Conservation (phyloP, 2,329 filamentous ascomycete species). For the Hypoxylon sp. region DNA sequence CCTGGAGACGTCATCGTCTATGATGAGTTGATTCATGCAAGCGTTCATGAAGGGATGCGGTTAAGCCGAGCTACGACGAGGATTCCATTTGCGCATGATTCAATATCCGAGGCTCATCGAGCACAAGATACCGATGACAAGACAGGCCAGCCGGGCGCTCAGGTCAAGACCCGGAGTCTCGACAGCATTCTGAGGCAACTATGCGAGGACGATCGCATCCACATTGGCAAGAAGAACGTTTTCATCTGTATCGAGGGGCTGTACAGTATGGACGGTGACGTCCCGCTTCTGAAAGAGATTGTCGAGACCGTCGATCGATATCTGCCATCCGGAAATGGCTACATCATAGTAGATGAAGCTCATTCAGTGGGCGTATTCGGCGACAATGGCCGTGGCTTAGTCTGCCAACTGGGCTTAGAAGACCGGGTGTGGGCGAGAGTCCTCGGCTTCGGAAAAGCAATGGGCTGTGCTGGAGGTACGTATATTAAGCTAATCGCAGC, state of each 20-base stretch:
- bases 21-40: constrained; percentile 83
- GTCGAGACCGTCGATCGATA: constrained; percentile 67
- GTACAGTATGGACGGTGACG: constrained; percentile 88
- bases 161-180: constrained; percentile 45
- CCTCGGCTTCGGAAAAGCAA: constrained; percentile 76
- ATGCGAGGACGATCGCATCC: constrained; percentile 20
- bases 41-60: constrained; percentile 81
- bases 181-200: constrained; percentile 49
- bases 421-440: constrained; percentile 67
- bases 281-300: constrained; percentile 73
- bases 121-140: background rate
- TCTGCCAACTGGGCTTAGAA: constrained; percentile 68
- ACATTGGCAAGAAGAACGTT: constrained; percentile 59
- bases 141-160: constrained; percentile 45
- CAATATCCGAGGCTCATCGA: constrained; percentile 48
- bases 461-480: constrained; percentile 77
- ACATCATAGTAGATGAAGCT: constrained; percentile 76
- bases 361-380: constrained; percentile 75
- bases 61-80: constrained; percentile 66
- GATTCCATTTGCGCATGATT: constrained; percentile 70
- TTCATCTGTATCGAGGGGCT: constrained; percentile 78
- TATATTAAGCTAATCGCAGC: constrained; percentile 25
- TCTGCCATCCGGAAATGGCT: constrained; percentile 69
- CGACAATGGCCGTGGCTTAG: constrained; percentile 66
- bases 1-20: constrained; percentile 74